Percentiles rank a stretch among this genome's conserved stretches.
These are phyloP conservation scores for Cotoneaster glaucophyllus DNA, from an alignment of 306 rosid genomes.

Conservation along the genomic window DNA sequence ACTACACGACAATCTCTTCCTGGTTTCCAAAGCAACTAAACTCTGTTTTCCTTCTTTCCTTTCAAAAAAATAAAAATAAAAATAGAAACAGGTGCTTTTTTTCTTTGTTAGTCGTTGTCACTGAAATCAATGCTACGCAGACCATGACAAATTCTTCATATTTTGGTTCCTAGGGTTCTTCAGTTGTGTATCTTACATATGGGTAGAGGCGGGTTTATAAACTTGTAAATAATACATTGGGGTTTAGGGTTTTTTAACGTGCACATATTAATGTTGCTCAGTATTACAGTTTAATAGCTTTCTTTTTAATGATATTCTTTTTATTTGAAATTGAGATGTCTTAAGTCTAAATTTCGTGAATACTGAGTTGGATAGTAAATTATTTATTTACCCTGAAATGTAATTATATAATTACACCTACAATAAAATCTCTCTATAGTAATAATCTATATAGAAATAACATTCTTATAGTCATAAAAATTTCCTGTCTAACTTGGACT, in stretches of 20 bases:
- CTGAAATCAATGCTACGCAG: not conserved
- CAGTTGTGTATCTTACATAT: too few species aligned
- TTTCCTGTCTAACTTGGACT: too few species aligned
- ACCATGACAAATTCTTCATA: not conserved
- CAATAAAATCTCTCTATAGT: too few species aligned
- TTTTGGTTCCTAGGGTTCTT: not conserved
- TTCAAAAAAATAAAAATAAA: not conserved
- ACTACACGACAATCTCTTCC: not conserved
- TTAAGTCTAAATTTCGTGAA: too few species aligned
- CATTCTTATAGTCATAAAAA: too few species aligned
- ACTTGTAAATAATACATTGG: not conserved
- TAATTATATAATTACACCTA: too few species aligned
- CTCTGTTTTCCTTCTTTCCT: not conserved
- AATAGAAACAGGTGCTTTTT: not conserved
- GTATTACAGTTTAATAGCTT: fast-evolving
- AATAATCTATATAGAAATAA: too few species aligned
- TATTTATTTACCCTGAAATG: too few species aligned
- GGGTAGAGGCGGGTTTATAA: not conserved
- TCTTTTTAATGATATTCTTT: too few species aligned
- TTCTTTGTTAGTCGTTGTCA: not conserved
- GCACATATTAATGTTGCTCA: not conserved
- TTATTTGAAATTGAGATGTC: too few species aligned
- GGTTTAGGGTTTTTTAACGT: not conserved
- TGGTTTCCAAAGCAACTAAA: not conserved
- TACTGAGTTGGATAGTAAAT: fast-evolving